Evolutionary conservation across 164 flowering plant genomes (phyloP), one percentile per base, ranked within the genome.

Genomic region (Malania oleifera): DNA sequence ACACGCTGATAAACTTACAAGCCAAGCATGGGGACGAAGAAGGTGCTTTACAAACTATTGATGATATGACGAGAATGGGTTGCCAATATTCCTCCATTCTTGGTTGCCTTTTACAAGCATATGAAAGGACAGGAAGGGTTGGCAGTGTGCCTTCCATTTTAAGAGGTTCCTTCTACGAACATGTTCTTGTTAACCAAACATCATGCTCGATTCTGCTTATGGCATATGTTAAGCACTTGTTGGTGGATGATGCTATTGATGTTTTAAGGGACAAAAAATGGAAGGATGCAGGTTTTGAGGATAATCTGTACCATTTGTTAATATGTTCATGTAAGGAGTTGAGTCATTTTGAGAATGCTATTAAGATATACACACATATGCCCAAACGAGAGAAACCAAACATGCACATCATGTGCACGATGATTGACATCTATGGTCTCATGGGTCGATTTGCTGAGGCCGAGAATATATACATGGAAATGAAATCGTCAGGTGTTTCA

Each of bases 251-350:
- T 62, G 85, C 95, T 19, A 58, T 89, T 15, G 64, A 70, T 55
- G 69, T 93, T n/a, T 63, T 93, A 43, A 43, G 26, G 43, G 76
- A 77, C 5, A 93, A 93, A 52, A 60, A 52, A 48, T 93, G 98
- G 98, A 75, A 70, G 58, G 96, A 92, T 73, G 62, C 50, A 2
- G 39, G n/a, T 65, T 92, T 80, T 71, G 89, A 89, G 73, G 90
- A 82, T 45, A 85, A 83, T 69, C 72, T 92, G 77, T 86, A 87
- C 75, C 98, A 92, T 80, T 73, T 89, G 58, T 63, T 92, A 40
- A 89, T 92, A 64, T 89, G 96, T 70, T 80, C 96, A 6, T 89
- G 96, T 73, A 92, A 87, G 64, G 98, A 92, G 65, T 69, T 72
- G 31, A 83, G 82, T 50, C 61, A 62, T 60, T 71, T 71, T 18